Evolutionary conservation across 192 early-diverging fungal genomes (phyloP).

Genomic region (Diversispora eburnea): DNA sequence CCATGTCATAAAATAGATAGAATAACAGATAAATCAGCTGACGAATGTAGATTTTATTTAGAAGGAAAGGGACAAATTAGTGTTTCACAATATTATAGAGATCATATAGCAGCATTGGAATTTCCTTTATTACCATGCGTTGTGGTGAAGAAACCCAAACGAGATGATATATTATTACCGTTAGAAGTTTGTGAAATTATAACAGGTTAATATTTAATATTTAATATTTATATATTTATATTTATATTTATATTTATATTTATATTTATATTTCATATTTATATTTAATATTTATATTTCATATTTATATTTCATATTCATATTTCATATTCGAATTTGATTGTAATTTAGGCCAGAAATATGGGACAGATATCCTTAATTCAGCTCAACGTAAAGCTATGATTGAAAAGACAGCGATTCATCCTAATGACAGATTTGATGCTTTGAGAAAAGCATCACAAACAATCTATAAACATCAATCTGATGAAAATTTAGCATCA

Average conservation of each 20-base stretch:
- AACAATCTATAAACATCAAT: constrained; percentile 60
- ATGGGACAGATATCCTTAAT: background rate
- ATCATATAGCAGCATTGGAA: constrained; percentile 76
- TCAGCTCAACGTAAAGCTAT: background rate
- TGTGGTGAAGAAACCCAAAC: constrained; percentile 59
- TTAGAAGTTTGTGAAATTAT: constrained; percentile 87
- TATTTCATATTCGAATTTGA: no score
- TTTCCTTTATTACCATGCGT: constrained; percentile 51
- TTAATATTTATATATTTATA: background rate
- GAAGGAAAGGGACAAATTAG: constrained; percentile 44
- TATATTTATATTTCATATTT: background rate
- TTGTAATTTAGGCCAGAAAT: constrained; percentile 16
- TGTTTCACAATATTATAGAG: constrained; percentile 72
- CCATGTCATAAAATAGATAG: constrained; percentile 66
- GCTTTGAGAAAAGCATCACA: constrained; percentile 68
- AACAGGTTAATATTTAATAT: constrained; percentile 59
- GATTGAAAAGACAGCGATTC: background rate
- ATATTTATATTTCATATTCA: background rate
- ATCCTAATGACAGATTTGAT: constrained; percentile 28
- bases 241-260: background rate
- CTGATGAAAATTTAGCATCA: constrained; percentile 59
- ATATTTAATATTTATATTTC: background rate
- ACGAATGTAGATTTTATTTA: constrained; percentile 62
- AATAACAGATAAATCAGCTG: constrained; percentile 64
- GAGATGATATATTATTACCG: constrained; percentile 58